A percentile compares a stretch with the other conserved stretches of the same genome.
Evolutionary conservation across 1,284 basidiomycete species (phyloP).

Genomic region (Ganoderma resinaceum): DNA sequence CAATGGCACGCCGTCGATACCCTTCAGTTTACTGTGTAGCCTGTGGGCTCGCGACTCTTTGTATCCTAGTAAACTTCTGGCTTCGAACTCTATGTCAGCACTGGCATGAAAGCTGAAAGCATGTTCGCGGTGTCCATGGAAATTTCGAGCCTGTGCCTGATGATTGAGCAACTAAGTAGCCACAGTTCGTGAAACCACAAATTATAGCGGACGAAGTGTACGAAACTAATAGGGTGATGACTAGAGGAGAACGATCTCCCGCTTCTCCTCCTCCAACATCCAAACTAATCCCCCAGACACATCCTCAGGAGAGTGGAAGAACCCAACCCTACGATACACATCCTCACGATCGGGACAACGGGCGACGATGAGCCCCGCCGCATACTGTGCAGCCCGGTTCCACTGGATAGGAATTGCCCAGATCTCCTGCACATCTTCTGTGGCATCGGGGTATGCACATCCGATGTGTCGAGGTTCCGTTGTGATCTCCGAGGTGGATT

Average conservation of each 20-base stretch:
- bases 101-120: neutral
- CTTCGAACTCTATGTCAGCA: neutral
- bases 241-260: slow-evolving; percentile 18
- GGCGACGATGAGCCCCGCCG: slow-evolving; percentile 20
- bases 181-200: neutral
- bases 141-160: neutral
- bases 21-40: neutral
- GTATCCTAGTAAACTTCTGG: neutral
- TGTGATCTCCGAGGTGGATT: neutral
- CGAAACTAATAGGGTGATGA: neutral
- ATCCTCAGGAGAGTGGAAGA: slow-evolving; percentile 10
- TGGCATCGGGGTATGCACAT: slow-evolving; percentile 21
- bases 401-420: slow-evolving; percentile 23
- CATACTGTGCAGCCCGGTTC: slow-evolving; percentile 16
- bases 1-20: slow-evolving; percentile 10
- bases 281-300: slow-evolving; percentile 14
- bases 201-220: neutral
- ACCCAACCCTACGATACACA: slow-evolving; percentile 10
- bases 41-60: neutral
- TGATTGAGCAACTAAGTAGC: neutral
- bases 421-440: slow-evolving; percentile 17
- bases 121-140: neutral
- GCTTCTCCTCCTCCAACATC: slow-evolving; percentile 14
- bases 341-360: neutral
- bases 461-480: slow-evolving; percentile 15